phyloP scores from a whole-genome alignment of 2,329 filamentous ascomycete genomes.

The Byssoonygena ceratinophila region DNA sequence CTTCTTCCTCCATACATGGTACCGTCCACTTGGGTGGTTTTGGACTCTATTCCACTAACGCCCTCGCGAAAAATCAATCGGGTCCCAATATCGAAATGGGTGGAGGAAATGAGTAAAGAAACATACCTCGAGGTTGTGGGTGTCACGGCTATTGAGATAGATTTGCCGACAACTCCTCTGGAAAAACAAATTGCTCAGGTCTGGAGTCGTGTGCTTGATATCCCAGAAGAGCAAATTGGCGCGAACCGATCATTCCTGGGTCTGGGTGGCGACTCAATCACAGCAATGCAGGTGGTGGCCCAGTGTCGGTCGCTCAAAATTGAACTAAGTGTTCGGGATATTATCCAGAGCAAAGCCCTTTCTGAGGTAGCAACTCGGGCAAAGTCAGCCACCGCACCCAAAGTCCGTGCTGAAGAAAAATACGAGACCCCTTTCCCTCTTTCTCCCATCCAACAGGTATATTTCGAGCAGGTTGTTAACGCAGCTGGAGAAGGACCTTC shows the following conservation, averaged over 20 bases:
- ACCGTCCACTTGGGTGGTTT: conserved; percentile 29
- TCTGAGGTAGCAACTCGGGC: not conserved
- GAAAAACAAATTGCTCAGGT: not conserved
- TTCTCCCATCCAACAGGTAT: conserved; percentile 18
- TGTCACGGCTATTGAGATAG: not conserved
- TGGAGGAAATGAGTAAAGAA: conserved; percentile 17
- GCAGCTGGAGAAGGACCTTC: not conserved
- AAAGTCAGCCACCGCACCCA: not conserved
- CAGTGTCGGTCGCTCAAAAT: not conserved
- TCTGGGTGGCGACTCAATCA: conserved; percentile 17
- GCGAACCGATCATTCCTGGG: conserved; percentile 12
- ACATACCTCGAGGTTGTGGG: not conserved
- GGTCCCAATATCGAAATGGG: conserved; percentile 19
- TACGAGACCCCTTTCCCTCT: conserved; percentile 6
- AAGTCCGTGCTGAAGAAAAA: not conserved
- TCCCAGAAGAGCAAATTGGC: conserved; percentile 25
- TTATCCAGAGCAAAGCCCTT: not conserved
- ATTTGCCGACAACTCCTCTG: not conserved
- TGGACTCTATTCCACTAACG: conserved; percentile 27
- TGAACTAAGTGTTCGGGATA: not conserved
- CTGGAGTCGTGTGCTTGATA: conserved; percentile 28
- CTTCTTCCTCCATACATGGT: conserved; percentile 21
- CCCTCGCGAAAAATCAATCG: conserved; percentile 33
- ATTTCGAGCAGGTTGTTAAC: conserved; percentile 13
- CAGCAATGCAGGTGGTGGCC: conserved; percentile 20